phyloP scores from a whole-genome alignment of 2,329 filamentous ascomycete species.

The Ascochyta viciae-villosae region DNA sequence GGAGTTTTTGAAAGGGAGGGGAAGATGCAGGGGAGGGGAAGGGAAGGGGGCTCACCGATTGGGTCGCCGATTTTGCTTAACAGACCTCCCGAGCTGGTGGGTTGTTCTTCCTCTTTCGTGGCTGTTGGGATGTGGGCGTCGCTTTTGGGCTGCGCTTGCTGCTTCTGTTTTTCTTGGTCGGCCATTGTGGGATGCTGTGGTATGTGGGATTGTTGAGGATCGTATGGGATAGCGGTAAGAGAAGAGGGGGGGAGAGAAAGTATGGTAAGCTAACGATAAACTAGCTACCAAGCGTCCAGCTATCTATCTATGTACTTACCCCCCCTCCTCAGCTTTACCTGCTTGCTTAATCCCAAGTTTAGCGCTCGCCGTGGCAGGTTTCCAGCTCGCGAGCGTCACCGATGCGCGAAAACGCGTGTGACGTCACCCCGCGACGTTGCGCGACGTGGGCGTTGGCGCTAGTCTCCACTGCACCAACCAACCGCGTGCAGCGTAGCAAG shows the following conservation, averaged over 20 bases:
- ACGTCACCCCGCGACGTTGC: not conserved
- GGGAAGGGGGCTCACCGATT: conserved; percentile 9
- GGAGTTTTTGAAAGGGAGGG: not conserved
- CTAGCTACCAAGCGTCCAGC: too few relatives aligned
- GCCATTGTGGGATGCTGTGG: conserved; percentile 12
- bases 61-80: conserved; percentile 42
- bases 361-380: not conserved
- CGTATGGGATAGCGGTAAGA: too few relatives aligned
- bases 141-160: conserved; percentile 24
- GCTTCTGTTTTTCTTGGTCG: conserved; percentile 18
- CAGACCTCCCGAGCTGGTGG: conserved; percentile 35
- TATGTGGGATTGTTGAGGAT: not conserved
- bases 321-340: not conserved
- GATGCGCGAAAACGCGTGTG: not conserved
- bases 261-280: too few relatives aligned
- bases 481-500: not conserved
- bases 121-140: conserved; percentile 39
- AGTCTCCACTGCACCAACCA: not conserved
- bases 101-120: conserved; percentile 27
- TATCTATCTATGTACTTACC: not conserved
- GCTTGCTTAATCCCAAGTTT: not conserved
- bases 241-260: too few relatives aligned
- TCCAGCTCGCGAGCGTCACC: conserved; percentile 1
- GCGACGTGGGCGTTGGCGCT: not conserved
- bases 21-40: too few relatives aligned